phyloP scores from a whole-genome alignment of 2,329 filamentous ascomycete genomes.

The Aureobasidium namibiae region DNA sequence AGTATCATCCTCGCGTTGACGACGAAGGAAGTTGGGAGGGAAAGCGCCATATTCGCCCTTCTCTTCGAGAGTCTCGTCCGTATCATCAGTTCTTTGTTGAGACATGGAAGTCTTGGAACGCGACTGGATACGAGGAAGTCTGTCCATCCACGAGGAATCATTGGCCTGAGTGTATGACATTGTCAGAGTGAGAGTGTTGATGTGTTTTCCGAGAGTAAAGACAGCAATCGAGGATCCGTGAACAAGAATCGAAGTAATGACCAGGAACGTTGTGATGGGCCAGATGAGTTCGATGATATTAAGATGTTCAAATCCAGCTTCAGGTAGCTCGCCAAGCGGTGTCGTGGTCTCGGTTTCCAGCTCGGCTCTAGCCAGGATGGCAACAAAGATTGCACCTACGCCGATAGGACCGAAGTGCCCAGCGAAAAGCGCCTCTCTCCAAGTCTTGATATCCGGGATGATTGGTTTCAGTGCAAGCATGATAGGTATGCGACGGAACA shows the following conservation, averaged over 20 bases:
- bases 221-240: constrained; percentile 98
- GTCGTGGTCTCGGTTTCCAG: constrained; percentile 69
- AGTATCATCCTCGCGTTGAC: constrained; percentile 67
- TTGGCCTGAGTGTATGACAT: constrained; percentile 91
- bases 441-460: constrained; percentile 96
- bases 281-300: constrained; percentile 79
- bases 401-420: constrained; percentile 97
- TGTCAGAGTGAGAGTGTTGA: constrained; percentile 91
- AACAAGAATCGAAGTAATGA: constrained; percentile 87
- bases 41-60: constrained; percentile 57
- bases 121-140: constrained; percentile 74
- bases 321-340: constrained; percentile 57
- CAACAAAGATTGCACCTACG: constrained; percentile 91
- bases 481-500: constrained; percentile 91
- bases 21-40: constrained; percentile 69
- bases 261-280: constrained; percentile 91
- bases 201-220: constrained; percentile 93
- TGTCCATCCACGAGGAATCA: constrained; percentile 91
- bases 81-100: constrained; percentile 52
- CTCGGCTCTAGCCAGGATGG: constrained; percentile 87
- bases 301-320: constrained; percentile 52
- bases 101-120: constrained; percentile 76
- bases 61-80: constrained; percentile 50
- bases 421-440: constrained; percentile 92
- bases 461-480: constrained; percentile 87